phyloP scores from a whole-genome alignment of 2,329 filamentous ascomycete genomes.

The Apiospora aurea region DNA sequence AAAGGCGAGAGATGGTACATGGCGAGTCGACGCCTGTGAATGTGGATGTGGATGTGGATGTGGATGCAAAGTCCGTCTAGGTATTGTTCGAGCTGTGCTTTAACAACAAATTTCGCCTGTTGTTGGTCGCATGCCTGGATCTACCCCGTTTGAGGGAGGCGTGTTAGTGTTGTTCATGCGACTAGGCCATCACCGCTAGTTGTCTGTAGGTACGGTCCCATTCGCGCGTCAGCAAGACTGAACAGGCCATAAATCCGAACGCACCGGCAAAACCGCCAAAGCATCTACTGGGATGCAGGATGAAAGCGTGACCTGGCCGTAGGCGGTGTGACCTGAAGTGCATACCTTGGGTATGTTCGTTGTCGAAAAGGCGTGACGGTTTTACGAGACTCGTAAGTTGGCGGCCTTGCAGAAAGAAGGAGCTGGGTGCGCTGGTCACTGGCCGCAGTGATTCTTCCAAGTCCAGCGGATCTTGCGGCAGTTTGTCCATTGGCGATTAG shows the following conservation, averaged over 20 bases:
- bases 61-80: constrained; percentile 1
- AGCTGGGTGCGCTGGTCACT: neutral
- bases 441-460: neutral
- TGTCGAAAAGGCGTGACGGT: neutral
- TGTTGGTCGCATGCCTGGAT: neutral
- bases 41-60: neutral
- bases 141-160: neutral
- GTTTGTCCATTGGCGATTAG: neutral
- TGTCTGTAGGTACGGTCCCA: neutral
- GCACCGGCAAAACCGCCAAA: neutral
- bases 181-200: neutral
- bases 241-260: neutral
- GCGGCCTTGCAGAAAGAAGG: neutral
- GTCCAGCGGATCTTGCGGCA: constrained; percentile 4
- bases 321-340: neutral
- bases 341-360: neutral
- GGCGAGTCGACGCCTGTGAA: neutral
- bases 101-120: neutral
- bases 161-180: constrained; percentile 6
- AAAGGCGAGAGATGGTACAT: neutral
- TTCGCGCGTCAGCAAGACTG: neutral
- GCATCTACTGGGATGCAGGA: neutral
- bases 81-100: neutral
- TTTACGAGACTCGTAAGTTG: constrained; percentile 10
- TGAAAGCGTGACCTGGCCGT: neutral